Percentiles rank a stretch among this genome's conserved stretches.
Conservation (phyloP, 192 early-diverging fungal species). For the Backusella westeae region DNA sequence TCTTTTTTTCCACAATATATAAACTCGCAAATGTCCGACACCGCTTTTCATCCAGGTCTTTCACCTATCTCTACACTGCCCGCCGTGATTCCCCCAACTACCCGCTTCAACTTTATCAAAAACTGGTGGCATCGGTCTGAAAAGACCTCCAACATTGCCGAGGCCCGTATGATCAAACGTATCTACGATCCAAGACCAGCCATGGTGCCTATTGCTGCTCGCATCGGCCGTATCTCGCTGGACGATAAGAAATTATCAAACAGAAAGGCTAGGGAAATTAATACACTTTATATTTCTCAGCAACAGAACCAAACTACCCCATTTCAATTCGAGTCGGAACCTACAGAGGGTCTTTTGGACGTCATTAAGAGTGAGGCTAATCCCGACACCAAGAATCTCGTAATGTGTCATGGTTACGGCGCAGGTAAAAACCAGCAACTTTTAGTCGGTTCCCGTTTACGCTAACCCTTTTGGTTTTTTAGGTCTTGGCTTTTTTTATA, state of each 20-base stretch:
- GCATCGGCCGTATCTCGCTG: background rate
- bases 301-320: background rate
- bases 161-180: conserved; percentile 55
- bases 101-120: conserved; percentile 33
- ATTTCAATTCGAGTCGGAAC: conserved; percentile 9
- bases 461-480: background rate
- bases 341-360: background rate
- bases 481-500: conserved; percentile 70
- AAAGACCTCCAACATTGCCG: conserved; percentile 47
- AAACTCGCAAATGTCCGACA: background rate
- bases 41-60: background rate
- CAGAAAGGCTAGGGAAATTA: background rate
- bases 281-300: conserved; percentile 14
- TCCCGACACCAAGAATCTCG: conserved; percentile 45
- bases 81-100: conserved; percentile 37
- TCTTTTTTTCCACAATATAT: background rate
- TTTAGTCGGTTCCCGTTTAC: background rate
- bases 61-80: conserved; percentile 15
- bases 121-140: conserved; percentile 44
- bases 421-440: conserved; percentile 42
- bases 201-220: background rate
- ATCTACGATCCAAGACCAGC: conserved; percentile 25
- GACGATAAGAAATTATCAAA: background rate
- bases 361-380: background rate
- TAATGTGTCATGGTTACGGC: conserved; percentile 80